A percentile compares a stretch with the other conserved stretches of the same genome.
phyloP scores from a whole-genome alignment of 441 rosid species.

The Populus hybrid region DNA sequence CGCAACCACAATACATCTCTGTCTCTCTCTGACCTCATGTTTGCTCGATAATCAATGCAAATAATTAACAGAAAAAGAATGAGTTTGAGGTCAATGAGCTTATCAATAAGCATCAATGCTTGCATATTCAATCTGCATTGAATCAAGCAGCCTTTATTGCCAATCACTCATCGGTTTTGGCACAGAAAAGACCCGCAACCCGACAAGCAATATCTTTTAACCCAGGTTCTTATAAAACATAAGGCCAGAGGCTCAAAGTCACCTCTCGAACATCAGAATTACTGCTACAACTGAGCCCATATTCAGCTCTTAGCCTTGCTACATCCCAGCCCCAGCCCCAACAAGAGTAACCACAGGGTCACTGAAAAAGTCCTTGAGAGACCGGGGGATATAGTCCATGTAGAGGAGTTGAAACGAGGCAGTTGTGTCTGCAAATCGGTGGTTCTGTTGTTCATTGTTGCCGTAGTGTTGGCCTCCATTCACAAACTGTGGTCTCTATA shows the following conservation, averaged over 20 bases:
- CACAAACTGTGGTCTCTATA: constrained; percentile 13
- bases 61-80: not conserved
- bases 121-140: constrained; percentile 25
- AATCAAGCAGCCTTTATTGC: constrained; percentile 26
- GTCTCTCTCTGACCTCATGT: too few relatives aligned
- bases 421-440: constrained; percentile 33
- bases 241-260: constrained; percentile 15
- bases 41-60: too few relatives aligned
- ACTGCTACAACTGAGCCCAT: constrained; percentile 13
- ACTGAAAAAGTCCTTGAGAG: constrained; percentile 10
- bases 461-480: constrained; percentile 31
- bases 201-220: constrained; percentile 17
- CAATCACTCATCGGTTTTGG: constrained; percentile 31
- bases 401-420: constrained; percentile 33
- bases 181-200: constrained; percentile 18
- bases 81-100: constrained; percentile 18
- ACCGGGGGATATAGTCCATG: constrained; percentile 23
- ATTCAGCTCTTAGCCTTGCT: constrained; percentile 23
- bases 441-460: constrained; percentile 8
- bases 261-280: constrained; percentile 23
- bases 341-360: constrained; percentile 20
- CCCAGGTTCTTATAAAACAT: constrained; percentile 15
- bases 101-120: constrained; percentile 35
- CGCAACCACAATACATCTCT: too few relatives aligned
- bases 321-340: constrained; percentile 27